Percentiles rank a stretch among this genome's conserved stretches.
Evolutionary conservation across 306 rosid species (phyloP).

Genomic region (Dalbergia cochinchinensis): DNA sequence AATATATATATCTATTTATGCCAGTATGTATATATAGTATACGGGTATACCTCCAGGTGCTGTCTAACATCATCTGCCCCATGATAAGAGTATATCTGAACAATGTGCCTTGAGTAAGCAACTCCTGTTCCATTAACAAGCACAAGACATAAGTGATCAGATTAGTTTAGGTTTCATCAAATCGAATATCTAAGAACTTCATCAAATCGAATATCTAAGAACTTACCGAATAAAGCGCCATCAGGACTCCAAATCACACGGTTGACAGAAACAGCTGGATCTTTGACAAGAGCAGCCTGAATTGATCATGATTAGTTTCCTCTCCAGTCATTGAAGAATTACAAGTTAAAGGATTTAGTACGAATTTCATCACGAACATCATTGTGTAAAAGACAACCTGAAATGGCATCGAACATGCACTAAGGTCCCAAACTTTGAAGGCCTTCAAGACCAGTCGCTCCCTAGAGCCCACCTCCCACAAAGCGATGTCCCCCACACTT

Average conservation of each 20-base stretch:
- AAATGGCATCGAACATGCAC: constrained; percentile 88
- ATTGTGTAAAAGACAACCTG: constrained; percentile 64
- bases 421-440: constrained; percentile 97
- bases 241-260: constrained; percentile 99
- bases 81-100: constrained; percentile 77
- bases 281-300: constrained; percentile 95
- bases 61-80: constrained; percentile 72
- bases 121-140: constrained; percentile 66
- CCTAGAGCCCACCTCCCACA: constrained; percentile 98
- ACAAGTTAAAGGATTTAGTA: constrained; percentile 11
- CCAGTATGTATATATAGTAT: not conserved
- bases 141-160: constrained; percentile 15
- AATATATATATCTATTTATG: not conserved
- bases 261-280: constrained; percentile 92
- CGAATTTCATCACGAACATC: constrained; percentile 25
- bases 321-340: constrained; percentile 32
- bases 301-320: constrained; percentile 45
- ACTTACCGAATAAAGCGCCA: constrained; percentile 89
- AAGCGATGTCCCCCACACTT: constrained; percentile 89
- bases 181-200: constrained; percentile 45
- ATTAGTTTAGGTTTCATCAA: not conserved
- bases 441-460: constrained; percentile 80
- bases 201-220: constrained; percentile 26
- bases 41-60: constrained; percentile 74
- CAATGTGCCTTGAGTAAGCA: constrained; percentile 89